Conservation (phyloP, 352 stramenopile species). For the Globisporangium ultimum region DNA sequence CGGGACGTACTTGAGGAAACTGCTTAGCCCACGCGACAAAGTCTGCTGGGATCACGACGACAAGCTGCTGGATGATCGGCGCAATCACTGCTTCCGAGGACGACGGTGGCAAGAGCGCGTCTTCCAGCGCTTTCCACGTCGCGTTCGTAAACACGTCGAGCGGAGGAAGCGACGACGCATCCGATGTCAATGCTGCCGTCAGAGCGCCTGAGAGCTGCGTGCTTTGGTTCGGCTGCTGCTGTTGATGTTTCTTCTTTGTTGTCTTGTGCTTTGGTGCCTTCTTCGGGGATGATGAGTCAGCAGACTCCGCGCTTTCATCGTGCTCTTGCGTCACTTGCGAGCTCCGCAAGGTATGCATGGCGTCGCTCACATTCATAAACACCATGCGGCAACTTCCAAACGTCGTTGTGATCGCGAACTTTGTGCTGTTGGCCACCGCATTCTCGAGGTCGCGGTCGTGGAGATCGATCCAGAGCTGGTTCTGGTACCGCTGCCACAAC, state of each 20-base stretch:
- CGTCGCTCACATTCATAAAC: slow-evolving; percentile 53
- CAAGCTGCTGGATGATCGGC: slow-evolving; percentile 39
- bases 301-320: neutral
- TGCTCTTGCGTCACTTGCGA: neutral
- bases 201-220: too few species aligned
- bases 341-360: slow-evolving; percentile 31
- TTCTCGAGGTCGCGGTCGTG: slow-evolving; percentile 53
- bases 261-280: slow-evolving; percentile 4
- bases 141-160: slow-evolving; percentile 46
- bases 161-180: neutral
- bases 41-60: slow-evolving; percentile 50
- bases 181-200: neutral
- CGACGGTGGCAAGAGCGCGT: slow-evolving; percentile 26
- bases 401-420: slow-evolving; percentile 40
- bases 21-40: slow-evolving; percentile 33
- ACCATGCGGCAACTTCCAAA: slow-evolving; percentile 51
- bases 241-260: neutral
- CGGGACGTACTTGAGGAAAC: slow-evolving; percentile 31
- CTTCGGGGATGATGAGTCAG: too few species aligned
- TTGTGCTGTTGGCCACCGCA: slow-evolving; percentile 43
- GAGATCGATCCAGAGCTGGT: slow-evolving; percentile 70
- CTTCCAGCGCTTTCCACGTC: slow-evolving; percentile 64
- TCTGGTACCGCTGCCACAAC: slow-evolving; percentile 77
- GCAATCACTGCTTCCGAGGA: slow-evolving; percentile 7
- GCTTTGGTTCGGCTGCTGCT: neutral